phyloP scores from a whole-genome alignment of 495 filamentous ascomycete species.

The Neurospora sp. region DNA sequence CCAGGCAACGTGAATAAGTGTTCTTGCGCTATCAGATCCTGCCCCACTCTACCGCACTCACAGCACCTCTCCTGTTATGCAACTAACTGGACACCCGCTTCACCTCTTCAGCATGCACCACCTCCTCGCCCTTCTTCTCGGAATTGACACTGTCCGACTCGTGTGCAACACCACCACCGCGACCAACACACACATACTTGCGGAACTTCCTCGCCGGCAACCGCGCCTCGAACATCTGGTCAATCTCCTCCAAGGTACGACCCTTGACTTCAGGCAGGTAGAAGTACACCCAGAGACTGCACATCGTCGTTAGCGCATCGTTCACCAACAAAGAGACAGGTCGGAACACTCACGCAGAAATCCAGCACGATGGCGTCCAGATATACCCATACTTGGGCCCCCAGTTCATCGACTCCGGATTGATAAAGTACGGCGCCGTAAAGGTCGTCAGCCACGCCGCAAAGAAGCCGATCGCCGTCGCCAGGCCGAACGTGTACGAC shows the following conservation, averaged over 20 bases:
- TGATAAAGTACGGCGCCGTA: constrained; percentile 53
- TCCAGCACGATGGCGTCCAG: constrained; percentile 29
- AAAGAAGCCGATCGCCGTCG: constrained; percentile 40
- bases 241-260: constrained; percentile 3
- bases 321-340: constrained; percentile 41
- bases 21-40: neutral
- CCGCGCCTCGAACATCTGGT: constrained; percentile 30
- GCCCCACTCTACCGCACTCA: neutral
- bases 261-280: neutral
- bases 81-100: neutral
- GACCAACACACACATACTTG: constrained; percentile 31
- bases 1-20: neutral
- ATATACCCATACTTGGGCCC: constrained; percentile 50
- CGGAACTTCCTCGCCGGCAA: constrained; percentile 39
- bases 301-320: constrained; percentile 44
- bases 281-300: constrained; percentile 12
- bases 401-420: constrained; percentile 45
- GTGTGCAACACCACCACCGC: neutral
- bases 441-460: constrained; percentile 49
- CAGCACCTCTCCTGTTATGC: neutral
- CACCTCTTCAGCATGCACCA: neutral
- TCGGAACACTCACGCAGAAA: constrained; percentile 32
- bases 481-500: constrained; percentile 44
- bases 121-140: neutral
- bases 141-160: neutral